Conservation (phyloP, 352 stramenopile species). For the Phytophthora niederhauseri region DNA sequence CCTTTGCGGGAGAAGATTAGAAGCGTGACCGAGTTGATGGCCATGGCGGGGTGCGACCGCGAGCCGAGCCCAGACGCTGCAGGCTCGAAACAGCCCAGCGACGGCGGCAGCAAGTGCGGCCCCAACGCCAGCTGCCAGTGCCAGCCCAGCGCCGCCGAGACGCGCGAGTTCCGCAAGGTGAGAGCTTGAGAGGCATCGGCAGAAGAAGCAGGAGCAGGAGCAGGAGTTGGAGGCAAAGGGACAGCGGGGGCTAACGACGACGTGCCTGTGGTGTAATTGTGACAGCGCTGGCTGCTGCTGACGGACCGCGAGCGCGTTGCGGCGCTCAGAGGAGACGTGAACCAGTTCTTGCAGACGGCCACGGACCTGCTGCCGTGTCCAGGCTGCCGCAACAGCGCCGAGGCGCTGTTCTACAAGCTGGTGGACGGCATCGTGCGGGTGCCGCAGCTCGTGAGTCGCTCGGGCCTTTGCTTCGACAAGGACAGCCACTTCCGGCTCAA, state of each 20-base stretch:
- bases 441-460: constrained; percentile 54
- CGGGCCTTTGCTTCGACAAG: constrained; percentile 64
- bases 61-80: constrained; percentile 41
- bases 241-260: constrained; percentile 18
- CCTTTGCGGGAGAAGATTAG: constrained; percentile 20
- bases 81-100: constrained; percentile 19
- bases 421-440: constrained; percentile 45
- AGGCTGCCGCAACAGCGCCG: constrained; percentile 79
- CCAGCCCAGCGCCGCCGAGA: constrained; percentile 70
- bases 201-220: not conserved
- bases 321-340: constrained; percentile 64
- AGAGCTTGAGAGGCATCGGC: not conserved
- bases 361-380: constrained; percentile 76
- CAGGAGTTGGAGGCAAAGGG: not conserved
- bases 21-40: constrained; percentile 41
- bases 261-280: constrained; percentile 26
- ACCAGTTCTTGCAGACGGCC: constrained; percentile 78
- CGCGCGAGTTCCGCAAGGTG: constrained; percentile 86
- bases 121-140: constrained; percentile 50
- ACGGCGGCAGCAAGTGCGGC: constrained; percentile 21
- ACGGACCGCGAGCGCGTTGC: constrained; percentile 75
- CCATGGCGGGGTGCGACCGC: constrained; percentile 45
- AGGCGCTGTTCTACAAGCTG: constrained; percentile 78
- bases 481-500: constrained; percentile 70
- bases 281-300: constrained; percentile 78